Percentiles rank a stretch among this genome's conserved stretches.
phyloP scores from a whole-genome alignment of 176 grass and related monocot species.

The Rhipidocladum racemiflorum region DNA sequence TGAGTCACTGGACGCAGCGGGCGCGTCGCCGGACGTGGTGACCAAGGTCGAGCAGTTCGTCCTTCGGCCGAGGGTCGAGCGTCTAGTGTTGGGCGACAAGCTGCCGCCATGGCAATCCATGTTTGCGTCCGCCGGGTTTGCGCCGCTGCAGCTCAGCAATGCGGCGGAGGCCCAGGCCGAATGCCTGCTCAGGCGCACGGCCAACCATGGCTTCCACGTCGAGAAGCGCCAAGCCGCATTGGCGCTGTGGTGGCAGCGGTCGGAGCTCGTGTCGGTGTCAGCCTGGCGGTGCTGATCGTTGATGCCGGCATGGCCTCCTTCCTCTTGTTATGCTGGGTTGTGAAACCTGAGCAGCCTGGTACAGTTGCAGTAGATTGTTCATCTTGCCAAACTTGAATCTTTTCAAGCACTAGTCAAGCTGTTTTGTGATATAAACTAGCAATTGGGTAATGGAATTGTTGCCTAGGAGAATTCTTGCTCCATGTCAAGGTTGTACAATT shows the following conservation, averaged over 20 bases:
- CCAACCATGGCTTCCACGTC: constrained; percentile 49
- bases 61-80: constrained; percentile 47
- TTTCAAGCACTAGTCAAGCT: background rate
- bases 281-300: constrained; percentile 48
- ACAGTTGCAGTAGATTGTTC: constrained; percentile 9
- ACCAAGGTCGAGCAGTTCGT: constrained; percentile 51
- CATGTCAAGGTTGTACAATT: constrained; percentile 12
- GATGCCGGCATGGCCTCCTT: background rate
- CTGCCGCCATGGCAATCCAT: constrained; percentile 35
- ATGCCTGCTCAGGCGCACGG: constrained; percentile 46
- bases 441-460: background rate
- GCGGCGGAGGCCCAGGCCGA: constrained; percentile 61
- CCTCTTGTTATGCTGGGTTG: constrained; percentile 7
- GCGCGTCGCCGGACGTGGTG: constrained; percentile 24
- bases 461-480: background rate
- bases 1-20: constrained; percentile 48
- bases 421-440: constrained; percentile 17
- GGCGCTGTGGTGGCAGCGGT: constrained; percentile 45
- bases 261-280: constrained; percentile 53
- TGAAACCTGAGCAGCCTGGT: background rate
- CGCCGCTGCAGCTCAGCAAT: constrained; percentile 44
- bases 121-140: constrained; percentile 38
- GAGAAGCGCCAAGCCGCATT: constrained; percentile 35
- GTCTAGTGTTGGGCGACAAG: constrained; percentile 29
- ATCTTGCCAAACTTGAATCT: constrained; percentile 21